Evolutionary conservation across 1,139 yeast species (phyloP).

Genomic region (Yamadazyma dushanensis): DNA sequence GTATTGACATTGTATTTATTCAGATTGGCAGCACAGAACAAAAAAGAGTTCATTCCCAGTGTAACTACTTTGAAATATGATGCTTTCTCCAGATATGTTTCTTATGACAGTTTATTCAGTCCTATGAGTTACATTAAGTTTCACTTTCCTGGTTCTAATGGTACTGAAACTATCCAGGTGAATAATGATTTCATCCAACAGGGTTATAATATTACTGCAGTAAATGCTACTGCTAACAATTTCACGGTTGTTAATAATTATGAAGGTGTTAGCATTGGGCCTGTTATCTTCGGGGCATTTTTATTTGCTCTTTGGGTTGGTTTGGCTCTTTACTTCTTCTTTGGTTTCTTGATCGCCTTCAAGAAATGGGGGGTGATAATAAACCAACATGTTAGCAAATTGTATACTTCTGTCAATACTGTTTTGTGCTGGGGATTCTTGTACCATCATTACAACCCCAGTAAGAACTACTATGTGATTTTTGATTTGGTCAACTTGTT

Average conservation of each 20-base stretch:
- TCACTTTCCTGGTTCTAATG: conserved; percentile 4
- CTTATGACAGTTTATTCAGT: conserved; percentile 27
- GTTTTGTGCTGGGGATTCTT: conserved; percentile 49
- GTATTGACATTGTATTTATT: conserved; percentile 42
- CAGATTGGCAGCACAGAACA: conserved; percentile 21
- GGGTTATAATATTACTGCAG: conserved; percentile 6
- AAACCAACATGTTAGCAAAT: conserved; percentile 27
- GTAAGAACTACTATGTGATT: conserved; percentile 36
- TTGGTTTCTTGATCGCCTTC: conserved; percentile 28
- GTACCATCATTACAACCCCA: conserved; percentile 47
- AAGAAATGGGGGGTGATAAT: conserved; percentile 14
- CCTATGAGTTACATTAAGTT: conserved; percentile 16
- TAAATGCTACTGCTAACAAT: neutral
- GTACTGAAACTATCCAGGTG: conserved; percentile 1
- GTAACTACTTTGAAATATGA: conserved; percentile 18
- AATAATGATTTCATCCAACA: conserved; percentile 1
- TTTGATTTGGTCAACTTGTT: conserved; percentile 34
- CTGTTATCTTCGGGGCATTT: conserved; percentile 29
- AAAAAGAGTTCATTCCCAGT: conserved; percentile 18
- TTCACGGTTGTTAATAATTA: conserved; percentile 1
- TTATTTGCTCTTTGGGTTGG: conserved; percentile 36
- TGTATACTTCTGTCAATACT: conserved; percentile 49
- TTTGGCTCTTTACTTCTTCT: conserved; percentile 30
- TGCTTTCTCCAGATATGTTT: conserved; percentile 28
- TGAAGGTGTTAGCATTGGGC: conserved; percentile 6